phyloP scores from a whole-genome alignment of 768 basidiomycete species.

The Rhodotorula babjevae region DNA sequence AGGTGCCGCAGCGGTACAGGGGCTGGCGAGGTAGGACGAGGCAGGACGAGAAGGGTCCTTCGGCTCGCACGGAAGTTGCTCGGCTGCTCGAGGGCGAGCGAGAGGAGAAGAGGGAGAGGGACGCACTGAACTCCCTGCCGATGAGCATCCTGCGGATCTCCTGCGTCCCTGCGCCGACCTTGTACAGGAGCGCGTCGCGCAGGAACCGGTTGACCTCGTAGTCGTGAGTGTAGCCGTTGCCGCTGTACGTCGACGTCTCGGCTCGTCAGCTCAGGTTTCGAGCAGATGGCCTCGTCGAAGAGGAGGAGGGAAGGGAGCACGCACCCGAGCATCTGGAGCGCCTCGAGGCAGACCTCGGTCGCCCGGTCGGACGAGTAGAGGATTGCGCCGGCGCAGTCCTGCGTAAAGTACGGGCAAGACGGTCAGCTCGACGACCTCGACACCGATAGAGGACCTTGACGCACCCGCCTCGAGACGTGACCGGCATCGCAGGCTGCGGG shows the following conservation, averaged over 20 bases:
- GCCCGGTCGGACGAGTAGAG: conserved; percentile 88
- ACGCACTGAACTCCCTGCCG: conserved; percentile 71
- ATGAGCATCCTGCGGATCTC: conserved; percentile 57
- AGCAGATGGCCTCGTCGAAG: no score
- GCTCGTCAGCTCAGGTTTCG: no score
- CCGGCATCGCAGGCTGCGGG: conserved; percentile 41
- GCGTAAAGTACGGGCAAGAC: not conserved
- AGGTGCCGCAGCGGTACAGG: no score
- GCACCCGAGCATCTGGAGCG: conserved; percentile 39
- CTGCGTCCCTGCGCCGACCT: conserved; percentile 94
- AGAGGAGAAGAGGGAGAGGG: no score
- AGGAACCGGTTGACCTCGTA: conserved; percentile 84
- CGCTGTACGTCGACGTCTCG: conserved; percentile 50
- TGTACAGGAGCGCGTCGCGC: conserved; percentile 80
- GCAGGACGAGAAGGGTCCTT: no score
- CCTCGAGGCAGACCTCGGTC: conserved; percentile 70
- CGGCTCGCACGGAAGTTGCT: no score
- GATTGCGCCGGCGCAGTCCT: conserved; percentile 95
- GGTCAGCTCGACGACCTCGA: no score
- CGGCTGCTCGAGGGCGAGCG: no score
- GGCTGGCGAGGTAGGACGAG: no score
- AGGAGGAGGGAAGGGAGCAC: no score
- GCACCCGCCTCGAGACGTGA: conserved; percentile 45
- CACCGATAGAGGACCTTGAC: conserved; percentile 8
- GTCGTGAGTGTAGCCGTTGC: conserved; percentile 84